phyloP scores from a whole-genome alignment of 805 yeast genomes.

The Metschnikowia proteae region DNA sequence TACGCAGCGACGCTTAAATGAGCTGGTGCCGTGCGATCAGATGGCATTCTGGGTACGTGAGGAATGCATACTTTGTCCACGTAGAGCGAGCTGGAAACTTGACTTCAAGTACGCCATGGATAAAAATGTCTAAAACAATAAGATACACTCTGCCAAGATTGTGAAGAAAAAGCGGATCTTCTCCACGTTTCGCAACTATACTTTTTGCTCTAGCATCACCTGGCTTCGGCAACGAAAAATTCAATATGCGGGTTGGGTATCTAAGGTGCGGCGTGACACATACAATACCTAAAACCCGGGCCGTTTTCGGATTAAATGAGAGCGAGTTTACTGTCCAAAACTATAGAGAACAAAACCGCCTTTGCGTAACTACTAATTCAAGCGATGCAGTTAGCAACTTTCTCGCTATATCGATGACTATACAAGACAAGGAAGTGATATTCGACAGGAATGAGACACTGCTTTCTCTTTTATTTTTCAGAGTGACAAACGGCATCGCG shows the following conservation, averaged over 20 bases:
- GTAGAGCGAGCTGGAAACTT: not conserved
- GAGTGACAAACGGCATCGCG: not conserved
- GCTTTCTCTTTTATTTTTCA: not conserved
- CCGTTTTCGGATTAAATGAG: not conserved
- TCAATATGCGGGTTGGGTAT: not conserved
- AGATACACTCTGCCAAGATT: too few species aligned
- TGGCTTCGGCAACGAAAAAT: not conserved
- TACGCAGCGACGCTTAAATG: not conserved
- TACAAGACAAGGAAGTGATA: not conserved
- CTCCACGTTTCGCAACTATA: not conserved
- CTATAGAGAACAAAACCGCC: not conserved
- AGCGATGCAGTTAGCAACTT: too few species aligned
- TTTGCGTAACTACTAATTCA: too few species aligned
- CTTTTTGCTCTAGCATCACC: not conserved
- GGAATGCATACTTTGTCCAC: not conserved
- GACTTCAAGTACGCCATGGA: too few species aligned
- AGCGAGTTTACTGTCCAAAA: not conserved
- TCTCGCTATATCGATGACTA: too few species aligned
- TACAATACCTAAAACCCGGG: not conserved
- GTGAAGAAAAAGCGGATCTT: not conserved
- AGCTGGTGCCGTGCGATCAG: slow-evolving; percentile 1
- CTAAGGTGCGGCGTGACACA: not conserved
- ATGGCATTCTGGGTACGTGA: not conserved
- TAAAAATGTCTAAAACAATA: too few species aligned
- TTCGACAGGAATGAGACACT: not conserved